Evolutionary conservation across 331 rosid species (phyloP), one percentile per base, ranked within the genome.

Genomic region (Pyracantha coccinea): DNA sequence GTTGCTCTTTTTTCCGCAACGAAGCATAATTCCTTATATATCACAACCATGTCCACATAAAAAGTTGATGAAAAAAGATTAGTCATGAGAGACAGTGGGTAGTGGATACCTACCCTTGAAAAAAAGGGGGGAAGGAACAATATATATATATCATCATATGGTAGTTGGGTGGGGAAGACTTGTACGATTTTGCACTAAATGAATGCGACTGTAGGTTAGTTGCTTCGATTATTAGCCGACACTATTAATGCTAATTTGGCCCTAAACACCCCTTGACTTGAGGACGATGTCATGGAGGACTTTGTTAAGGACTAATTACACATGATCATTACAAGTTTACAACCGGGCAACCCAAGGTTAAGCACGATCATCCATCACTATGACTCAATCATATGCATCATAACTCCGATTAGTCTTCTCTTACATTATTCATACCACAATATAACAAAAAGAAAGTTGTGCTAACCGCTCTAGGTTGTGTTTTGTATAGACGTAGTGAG

Each of bases 171-270:
- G 50, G 52, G 38, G 65, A 58, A 32, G 76, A 79, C 78, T 54
- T 50, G 79, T 75, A 52, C 73, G 9, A 25, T 31, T 77, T 14
- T 38, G 83, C 68, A 58, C 45, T 78, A 68, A 81, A 79, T 28
- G 57, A 53, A 20, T 8, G 29, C 8, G 31, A 66, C n/a, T 17
- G 57, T 71, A 84, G 79, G 78, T 66, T 78, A 54, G 65, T 38
- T 77, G 33, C 38, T 52, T 54, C 73, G 74, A 75, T 70, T 71
- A 80, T 85, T 35, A 75, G 77, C 72, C 82, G 89, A 81, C 87
- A 85, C 72, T 41, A 74, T 61, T 74, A 54, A 76, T 45, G 41
- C 57, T 23, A 74, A 81, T 65, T 44, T 47, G 77, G 58, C 44
- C 68, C 6, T 41, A 58, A 62, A 63, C 59, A 62, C 19, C 33